Conservation (phyloP, 1,284 basidiomycete species). For the Irpex lacteus region DNA sequence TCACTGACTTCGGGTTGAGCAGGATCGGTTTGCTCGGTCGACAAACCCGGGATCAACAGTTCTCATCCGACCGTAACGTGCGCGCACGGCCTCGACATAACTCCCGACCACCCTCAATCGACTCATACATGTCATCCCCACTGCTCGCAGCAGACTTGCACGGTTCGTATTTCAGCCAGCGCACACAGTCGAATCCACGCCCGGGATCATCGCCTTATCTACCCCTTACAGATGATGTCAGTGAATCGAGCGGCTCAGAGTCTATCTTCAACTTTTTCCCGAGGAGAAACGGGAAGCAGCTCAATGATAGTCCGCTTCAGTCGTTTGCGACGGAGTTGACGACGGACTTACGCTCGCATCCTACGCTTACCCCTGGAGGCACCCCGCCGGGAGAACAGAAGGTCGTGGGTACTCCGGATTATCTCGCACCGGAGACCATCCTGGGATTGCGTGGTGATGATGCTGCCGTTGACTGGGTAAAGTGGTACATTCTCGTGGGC, state of each 20-base stretch:
- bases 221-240: conserved; percentile 71
- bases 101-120: conserved; percentile 78
- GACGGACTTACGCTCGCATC: conserved; percentile 71
- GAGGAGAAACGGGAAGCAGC: conserved; percentile 38
- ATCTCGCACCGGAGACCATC: conserved; percentile 95
- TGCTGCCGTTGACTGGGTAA: conserved; percentile 94
- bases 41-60: conserved; percentile 82
- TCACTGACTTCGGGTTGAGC: conserved; percentile 97
- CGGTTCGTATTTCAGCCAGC: conserved; percentile 79
- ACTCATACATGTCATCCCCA: conserved; percentile 77
- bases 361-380: conserved; percentile 43
- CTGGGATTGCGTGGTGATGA: conserved; percentile 95
- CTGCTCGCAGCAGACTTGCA: conserved; percentile 55
- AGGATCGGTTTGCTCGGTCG: conserved; percentile 96
- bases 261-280: conserved; percentile 58
- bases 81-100: conserved; percentile 58
- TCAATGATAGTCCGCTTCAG: conserved; percentile 72
- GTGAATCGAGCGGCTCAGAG: conserved; percentile 87
- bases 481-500: conserved; percentile 23
- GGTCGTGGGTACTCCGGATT: conserved; percentile 97
- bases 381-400: conserved; percentile 85
- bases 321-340: conserved; percentile 82
- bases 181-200: conserved; percentile 55
- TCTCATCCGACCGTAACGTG: conserved; percentile 39
- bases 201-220: conserved; percentile 63